These are phyloP conservation scores for Crithidia sp. DNA, from an alignment of 208 protist species.

Conservation along the genomic window DNA sequence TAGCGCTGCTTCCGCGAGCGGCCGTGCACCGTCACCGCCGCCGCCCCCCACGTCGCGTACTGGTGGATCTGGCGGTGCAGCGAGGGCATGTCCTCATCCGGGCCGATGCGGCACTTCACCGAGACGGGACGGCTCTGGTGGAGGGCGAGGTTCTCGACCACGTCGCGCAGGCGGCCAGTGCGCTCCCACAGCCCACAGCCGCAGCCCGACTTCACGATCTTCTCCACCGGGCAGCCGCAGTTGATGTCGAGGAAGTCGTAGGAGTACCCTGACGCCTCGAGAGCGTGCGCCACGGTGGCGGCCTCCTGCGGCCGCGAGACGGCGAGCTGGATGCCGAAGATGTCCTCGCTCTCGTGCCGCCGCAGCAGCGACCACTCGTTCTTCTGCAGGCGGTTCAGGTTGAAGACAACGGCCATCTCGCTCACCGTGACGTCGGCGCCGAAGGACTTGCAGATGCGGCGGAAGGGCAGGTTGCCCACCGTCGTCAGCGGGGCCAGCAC, in stretches of 20 bases:
- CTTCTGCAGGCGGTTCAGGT: conserved; percentile 85
- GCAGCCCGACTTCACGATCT: conserved; percentile 84
- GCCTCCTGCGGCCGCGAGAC: conserved; percentile 70
- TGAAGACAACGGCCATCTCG: conserved; percentile 95
- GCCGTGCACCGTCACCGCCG: conserved; percentile 95
- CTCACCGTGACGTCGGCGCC: conserved; percentile 94
- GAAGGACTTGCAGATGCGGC: conserved; percentile 92
- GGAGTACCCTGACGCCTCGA: conserved; percentile 74
- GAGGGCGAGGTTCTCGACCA: conserved; percentile 63
- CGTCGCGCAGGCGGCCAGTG: conserved; percentile 69
- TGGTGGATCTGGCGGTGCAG: conserved; percentile 91
- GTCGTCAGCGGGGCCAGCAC: conserved; percentile 98
- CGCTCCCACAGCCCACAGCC: conserved; percentile 90
- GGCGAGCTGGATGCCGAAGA: conserved; percentile 96
- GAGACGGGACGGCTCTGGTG: conserved; percentile 82
- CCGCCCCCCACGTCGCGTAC: conserved; percentile 84
- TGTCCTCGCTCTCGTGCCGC: conserved; percentile 93
- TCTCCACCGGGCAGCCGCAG: conserved; percentile 96
- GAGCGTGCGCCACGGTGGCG: conserved; percentile 58
- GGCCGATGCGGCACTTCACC: conserved; percentile 93
- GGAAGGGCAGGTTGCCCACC: conserved; percentile 98
- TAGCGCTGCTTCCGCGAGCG: conserved; percentile 95
- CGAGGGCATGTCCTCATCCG: conserved; percentile 64
- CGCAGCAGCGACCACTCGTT: conserved; percentile 95
- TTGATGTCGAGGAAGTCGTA: conserved; percentile 98